Evolutionary conservation across 2,329 filamentous ascomycete species (phyloP).

Genomic region (Diaporthe vaccinii): DNA sequence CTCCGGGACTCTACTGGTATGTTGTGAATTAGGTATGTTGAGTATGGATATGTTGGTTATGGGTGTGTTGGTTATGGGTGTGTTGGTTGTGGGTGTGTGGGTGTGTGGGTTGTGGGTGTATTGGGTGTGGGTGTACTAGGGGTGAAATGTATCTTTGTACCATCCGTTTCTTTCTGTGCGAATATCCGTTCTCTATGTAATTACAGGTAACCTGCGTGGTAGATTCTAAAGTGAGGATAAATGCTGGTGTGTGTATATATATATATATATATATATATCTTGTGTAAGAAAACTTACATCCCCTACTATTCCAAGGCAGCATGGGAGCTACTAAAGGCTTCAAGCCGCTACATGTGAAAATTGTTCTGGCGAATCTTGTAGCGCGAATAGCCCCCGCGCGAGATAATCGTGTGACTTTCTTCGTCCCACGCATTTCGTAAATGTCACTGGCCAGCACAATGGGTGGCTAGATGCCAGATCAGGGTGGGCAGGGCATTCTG

Average conservation of each 20-base stretch:
- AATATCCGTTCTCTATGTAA: neutral
- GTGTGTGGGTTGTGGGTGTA: too few relatives aligned
- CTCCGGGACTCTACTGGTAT: too few relatives aligned
- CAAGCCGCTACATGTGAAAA: neutral
- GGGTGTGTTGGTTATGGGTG: too few relatives aligned
- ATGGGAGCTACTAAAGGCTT: too few relatives aligned
- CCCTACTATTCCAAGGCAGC: too few relatives aligned
- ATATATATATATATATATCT: neutral
- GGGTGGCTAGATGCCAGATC: neutral
- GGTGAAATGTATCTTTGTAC: too few relatives aligned
- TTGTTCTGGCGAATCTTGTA: neutral
- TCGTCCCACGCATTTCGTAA: neutral
- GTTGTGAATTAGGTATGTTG: too few relatives aligned
- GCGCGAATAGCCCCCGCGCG: neutral
- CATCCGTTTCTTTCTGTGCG: too few relatives aligned
- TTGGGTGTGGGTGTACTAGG: too few relatives aligned
- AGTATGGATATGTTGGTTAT: too few relatives aligned
- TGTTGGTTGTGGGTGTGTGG: too few relatives aligned
- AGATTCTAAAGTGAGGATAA: neutral
- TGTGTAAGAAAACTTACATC: too few relatives aligned
- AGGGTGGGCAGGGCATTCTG: neutral
- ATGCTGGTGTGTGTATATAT: neutral
- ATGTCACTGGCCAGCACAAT: neutral
- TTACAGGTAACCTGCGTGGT: neutral
- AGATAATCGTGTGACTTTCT: neutral